Conservation (phyloP, 176 grass and related monocot species). For the Panicum miliaceum region DNA sequence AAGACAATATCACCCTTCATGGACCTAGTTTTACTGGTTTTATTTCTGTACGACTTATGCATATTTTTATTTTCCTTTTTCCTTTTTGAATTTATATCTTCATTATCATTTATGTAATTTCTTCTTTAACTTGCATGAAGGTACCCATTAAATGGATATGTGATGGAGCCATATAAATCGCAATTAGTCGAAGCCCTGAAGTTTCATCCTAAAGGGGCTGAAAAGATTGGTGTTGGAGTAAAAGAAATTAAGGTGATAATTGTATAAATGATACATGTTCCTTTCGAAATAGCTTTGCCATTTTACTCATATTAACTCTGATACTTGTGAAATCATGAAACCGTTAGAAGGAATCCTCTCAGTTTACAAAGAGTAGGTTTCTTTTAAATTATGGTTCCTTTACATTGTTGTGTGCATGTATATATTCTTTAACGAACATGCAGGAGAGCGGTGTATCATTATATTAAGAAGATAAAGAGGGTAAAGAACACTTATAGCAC, state of each 20-base stretch:
- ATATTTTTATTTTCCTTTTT: background rate
- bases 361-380: background rate
- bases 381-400: background rate
- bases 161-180: conserved; percentile 63
- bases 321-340: conserved; percentile 20
- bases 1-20: conserved; percentile 40
- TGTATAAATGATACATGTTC: conserved; percentile 13
- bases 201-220: conserved; percentile 51
- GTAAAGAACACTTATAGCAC: too few species aligned
- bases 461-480: too few species aligned
- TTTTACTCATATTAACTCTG: conserved; percentile 4
- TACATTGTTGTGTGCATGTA: background rate
- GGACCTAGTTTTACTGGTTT: conserved; percentile 10
- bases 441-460: too few species aligned
- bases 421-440: too few species aligned
- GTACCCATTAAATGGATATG: conserved; percentile 57
- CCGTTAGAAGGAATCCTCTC: conserved; percentile 18
- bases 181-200: conserved; percentile 64
- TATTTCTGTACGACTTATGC: conserved; percentile 14
- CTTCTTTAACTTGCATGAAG: conserved; percentile 52
- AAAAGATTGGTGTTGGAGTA: conserved; percentile 55
- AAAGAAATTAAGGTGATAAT: conserved; percentile 49
- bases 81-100: background rate
- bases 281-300: background rate
- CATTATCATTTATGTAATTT: conserved; percentile 36